Conservation (phyloP, 495 filamentous ascomycete species). For the Aspergillus biplanus region DNA sequence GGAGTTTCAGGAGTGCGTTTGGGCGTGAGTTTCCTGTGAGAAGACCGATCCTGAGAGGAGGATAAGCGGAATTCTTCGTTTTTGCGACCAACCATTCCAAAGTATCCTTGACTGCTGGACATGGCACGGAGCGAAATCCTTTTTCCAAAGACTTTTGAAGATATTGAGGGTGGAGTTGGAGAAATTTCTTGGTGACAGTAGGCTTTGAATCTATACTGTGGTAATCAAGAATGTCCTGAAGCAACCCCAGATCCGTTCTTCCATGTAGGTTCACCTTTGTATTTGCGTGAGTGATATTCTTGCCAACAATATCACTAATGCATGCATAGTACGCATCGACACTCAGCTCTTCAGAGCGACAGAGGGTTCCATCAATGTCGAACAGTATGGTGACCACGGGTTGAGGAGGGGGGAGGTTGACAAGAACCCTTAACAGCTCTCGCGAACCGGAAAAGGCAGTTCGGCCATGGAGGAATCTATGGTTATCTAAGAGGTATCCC, state of each 20-base stretch:
- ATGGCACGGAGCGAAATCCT: conserved; percentile 9
- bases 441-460: conserved; percentile 18
- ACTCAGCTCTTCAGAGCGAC: conserved; percentile 24
- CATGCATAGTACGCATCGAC: conserved; percentile 22
- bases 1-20: conserved; percentile 19
- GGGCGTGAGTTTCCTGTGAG: conserved; percentile 22
- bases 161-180: conserved; percentile 17
- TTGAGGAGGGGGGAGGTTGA: conserved; percentile 15
- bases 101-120: conserved; percentile 14
- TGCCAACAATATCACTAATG: conserved; percentile 19
- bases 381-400: conserved; percentile 15
- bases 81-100: conserved; percentile 17
- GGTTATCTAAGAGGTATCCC: conserved; percentile 21
- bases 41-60: conserved; percentile 16
- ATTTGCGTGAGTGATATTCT: conserved; percentile 19
- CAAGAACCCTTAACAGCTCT: conserved; percentile 17
- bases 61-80: conserved; percentile 6
- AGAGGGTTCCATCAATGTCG: conserved; percentile 24
- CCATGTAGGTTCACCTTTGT: conserved; percentile 20
- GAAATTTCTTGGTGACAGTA: conserved; percentile 11
- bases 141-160: conserved; percentile 19
- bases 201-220: conserved; percentile 11
- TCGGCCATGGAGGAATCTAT: conserved; percentile 19
- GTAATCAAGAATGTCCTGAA: conserved; percentile 18
- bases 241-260: conserved; percentile 19